Conservation (phyloP, 2,329 filamentous ascomycete genomes). For the Ophiocordyceps sinensis region DNA sequence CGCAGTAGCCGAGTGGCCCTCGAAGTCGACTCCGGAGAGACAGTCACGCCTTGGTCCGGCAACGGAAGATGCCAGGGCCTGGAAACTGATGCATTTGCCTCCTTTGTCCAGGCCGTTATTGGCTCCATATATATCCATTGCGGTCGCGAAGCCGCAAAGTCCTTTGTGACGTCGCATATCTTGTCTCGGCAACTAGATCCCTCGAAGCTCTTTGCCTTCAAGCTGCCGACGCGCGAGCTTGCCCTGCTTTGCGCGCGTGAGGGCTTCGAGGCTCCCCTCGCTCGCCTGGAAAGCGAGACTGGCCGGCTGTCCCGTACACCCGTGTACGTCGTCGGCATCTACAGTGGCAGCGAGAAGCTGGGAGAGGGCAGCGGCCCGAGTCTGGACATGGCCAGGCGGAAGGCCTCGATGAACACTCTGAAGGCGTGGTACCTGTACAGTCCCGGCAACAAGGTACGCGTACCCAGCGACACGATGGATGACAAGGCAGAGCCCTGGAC, state of each 20-base stretch:
- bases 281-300: constrained; percentile 79
- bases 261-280: constrained; percentile 75
- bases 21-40: constrained; percentile 74
- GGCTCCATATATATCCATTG: constrained; percentile 78
- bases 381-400: constrained; percentile 60
- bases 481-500: constrained; percentile 48
- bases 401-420: constrained; percentile 72
- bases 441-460: constrained; percentile 47
- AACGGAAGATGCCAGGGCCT: constrained; percentile 38
- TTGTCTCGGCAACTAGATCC: constrained; percentile 67
- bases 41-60: constrained; percentile 12
- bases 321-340: constrained; percentile 89
- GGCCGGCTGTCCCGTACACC: constrained; percentile 72
- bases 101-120: constrained; percentile 70
- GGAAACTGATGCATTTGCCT: constrained; percentile 57
- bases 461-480: constrained; percentile 57
- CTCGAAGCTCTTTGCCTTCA: constrained; percentile 68
- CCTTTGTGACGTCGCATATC: constrained; percentile 74
- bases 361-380: constrained; percentile 77
- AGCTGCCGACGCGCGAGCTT: constrained; percentile 70
- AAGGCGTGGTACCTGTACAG: constrained; percentile 97
- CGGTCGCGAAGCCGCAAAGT: constrained; percentile 62
- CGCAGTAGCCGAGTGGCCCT: constrained; percentile 65
- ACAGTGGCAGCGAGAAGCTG: constrained; percentile 78
- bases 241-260: constrained; percentile 73